Percentiles rank a stretch among this genome's conserved stretches.
These are phyloP conservation scores for Arthrobotrys sinensis DNA, from an alignment of 2,329 filamentous ascomycete genomes.

Conservation along the genomic window DNA sequence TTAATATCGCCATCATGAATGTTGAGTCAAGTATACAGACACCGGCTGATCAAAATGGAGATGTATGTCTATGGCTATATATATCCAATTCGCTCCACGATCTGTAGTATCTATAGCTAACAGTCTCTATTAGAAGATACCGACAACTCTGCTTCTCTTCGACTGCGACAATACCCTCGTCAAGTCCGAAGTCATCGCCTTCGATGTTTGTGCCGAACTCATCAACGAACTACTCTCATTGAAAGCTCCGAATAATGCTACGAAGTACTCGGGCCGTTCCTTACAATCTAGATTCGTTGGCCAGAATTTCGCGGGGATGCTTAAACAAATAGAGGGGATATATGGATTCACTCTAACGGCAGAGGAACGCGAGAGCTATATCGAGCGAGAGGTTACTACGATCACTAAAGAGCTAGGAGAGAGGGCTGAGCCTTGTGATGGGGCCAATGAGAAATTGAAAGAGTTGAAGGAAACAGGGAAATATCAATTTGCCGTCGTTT, in stretches of 20 bases:
- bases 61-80: not conserved
- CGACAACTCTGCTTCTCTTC: slow-evolving; percentile 81
- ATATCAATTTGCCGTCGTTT: slow-evolving; percentile 85
- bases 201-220: slow-evolving; percentile 89
- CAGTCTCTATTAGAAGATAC: not conserved
- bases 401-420: slow-evolving; percentile 85
- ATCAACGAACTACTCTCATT: slow-evolving; percentile 86
- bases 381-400: slow-evolving; percentile 82
- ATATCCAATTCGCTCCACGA: not conserved
- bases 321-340: slow-evolving; percentile 81
- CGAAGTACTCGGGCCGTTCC: slow-evolving; percentile 82
- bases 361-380: slow-evolving; percentile 81
- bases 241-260: slow-evolving; percentile 72
- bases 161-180: slow-evolving; percentile 94
- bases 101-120: not conserved
- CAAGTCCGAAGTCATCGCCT: slow-evolving; percentile 89
- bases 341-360: slow-evolving; percentile 79
- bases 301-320: slow-evolving; percentile 95
- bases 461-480: slow-evolving; percentile 75
- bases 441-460: slow-evolving; percentile 78
- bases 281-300: slow-evolving; percentile 91
- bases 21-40: too few relatives aligned
- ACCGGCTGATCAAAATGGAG: not conserved
- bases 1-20: too few relatives aligned
- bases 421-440: slow-evolving; percentile 78